Conservation (phyloP, 352 stramenopile species). For the Phytophthora parvispora region DNA sequence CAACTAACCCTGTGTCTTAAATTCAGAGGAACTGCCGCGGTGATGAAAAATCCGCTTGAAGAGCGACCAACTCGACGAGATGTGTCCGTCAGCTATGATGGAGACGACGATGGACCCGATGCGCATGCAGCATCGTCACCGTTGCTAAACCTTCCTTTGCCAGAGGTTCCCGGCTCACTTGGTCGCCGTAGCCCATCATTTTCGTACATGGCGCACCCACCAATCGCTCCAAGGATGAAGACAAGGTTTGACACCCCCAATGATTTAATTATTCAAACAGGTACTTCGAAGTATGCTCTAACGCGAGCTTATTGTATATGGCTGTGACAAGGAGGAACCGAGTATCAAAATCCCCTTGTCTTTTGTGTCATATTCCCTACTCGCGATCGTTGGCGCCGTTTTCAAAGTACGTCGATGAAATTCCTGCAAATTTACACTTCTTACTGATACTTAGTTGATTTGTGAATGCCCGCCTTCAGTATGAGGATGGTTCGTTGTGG, state of each 20-base stretch:
- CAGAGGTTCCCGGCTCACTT: constrained; percentile 48
- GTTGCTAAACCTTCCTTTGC: constrained; percentile 34
- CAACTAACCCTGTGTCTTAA: background rate
- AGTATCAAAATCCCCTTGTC: constrained; percentile 85
- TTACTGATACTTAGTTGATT: background rate
- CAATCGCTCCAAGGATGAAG: constrained; percentile 36
- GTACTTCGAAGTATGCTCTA: constrained; percentile 4
- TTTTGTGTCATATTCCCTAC: constrained; percentile 98
- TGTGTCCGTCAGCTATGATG: constrained; percentile 52
- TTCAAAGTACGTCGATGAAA: constrained; percentile 83
- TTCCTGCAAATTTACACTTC: background rate
- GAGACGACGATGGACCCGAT: constrained; percentile 46
- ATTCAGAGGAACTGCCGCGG: constrained; percentile 75
- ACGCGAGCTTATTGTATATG: constrained; percentile 8
- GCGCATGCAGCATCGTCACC: constrained; percentile 39
- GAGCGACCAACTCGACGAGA: constrained; percentile 47
- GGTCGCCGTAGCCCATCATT: constrained; percentile 60
- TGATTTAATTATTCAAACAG: too few species aligned
- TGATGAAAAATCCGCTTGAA: constrained; percentile 78
- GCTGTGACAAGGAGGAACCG: constrained; percentile 45
- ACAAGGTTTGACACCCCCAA: constrained; percentile 46
- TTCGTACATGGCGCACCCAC: constrained; percentile 36
- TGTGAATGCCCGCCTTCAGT: constrained; percentile 33
- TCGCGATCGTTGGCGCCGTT: constrained; percentile 96
- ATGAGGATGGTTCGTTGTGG: constrained; percentile 98